Conservation (phyloP, 805 yeast genomes). For the Yarrowia sp. region DNA sequence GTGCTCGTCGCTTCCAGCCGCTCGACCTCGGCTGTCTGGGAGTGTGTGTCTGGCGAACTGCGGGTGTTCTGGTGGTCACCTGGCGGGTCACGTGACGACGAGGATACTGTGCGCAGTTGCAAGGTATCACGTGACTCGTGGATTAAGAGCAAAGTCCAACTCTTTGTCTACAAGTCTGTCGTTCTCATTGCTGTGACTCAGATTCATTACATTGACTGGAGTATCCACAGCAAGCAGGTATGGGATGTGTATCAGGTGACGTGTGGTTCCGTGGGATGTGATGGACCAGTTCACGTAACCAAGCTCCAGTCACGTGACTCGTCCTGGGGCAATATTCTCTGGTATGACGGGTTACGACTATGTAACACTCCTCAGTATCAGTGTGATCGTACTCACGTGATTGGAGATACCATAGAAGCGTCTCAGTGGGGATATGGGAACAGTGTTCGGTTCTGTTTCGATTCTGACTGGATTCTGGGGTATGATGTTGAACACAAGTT, state of each 20-base stretch:
- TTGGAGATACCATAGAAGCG: conserved; percentile 5
- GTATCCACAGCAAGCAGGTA: conserved; percentile 14
- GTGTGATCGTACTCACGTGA: conserved; percentile 11
- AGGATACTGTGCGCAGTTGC: not conserved
- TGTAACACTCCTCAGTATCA: conserved; percentile 9
- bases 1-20: conserved; percentile 7
- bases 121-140: not conserved
- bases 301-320: conserved; percentile 7
- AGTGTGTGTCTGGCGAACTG: not conserved
- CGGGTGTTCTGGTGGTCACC: not conserved
- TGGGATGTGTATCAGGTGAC: conserved; percentile 11
- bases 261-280: not conserved
- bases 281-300: not conserved
- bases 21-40: not conserved
- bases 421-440: conserved; percentile 10
- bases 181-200: conserved; percentile 17
- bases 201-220: conserved; percentile 14
- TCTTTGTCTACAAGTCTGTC: not conserved
- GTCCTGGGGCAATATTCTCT: conserved; percentile 14
- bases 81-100: not conserved
- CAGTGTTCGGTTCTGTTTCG: conserved; percentile 9
- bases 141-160: not conserved
- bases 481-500: not conserved
- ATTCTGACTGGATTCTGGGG: conserved; percentile 1
- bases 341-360: not conserved